Evolutionary conservation across 257 asterid species (phyloP).

Genomic region (Leonotis leonurus): DNA sequence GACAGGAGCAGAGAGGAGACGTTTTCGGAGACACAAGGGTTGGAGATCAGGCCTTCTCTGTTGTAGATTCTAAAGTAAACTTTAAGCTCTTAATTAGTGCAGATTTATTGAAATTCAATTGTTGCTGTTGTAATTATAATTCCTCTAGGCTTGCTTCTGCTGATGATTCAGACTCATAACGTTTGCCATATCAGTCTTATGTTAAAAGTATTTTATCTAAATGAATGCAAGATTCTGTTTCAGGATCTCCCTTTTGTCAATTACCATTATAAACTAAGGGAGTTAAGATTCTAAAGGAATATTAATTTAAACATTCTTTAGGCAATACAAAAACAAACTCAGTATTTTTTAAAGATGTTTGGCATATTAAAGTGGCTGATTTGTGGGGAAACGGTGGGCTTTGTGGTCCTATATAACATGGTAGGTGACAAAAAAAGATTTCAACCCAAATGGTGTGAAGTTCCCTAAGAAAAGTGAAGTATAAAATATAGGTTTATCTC

Average conservation of each 20-base stretch:
- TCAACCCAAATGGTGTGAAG: constrained; percentile 45
- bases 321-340: constrained; percentile 5
- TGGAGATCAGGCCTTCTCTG: constrained; percentile 79
- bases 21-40: constrained; percentile 43
- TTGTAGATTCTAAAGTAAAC: constrained; percentile 68
- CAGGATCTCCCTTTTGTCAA: too few species aligned
- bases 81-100: neutral
- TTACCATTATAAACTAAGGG: constrained; percentile 9
- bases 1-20: constrained; percentile 48
- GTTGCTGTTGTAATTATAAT: too few species aligned
- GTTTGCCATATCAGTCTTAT: too few species aligned
- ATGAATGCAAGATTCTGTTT: too few species aligned
- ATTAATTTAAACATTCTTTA: constrained; percentile 7
- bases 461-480: constrained; percentile 45
- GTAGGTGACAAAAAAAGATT: constrained; percentile 22
- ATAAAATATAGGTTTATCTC: constrained; percentile 24
- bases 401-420: constrained; percentile 25
- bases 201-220: too few species aligned
- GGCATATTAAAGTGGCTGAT: constrained; percentile 15
- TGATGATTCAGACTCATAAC: too few species aligned
- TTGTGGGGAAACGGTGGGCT: neutral
- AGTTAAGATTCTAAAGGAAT: constrained; percentile 10
- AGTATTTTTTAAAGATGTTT: constrained; percentile 17
- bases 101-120: constrained; percentile 37
- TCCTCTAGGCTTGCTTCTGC: too few species aligned